phyloP scores from a whole-genome alignment of 2,329 filamentous ascomycete genomes.

The Microdochium paspali region DNA sequence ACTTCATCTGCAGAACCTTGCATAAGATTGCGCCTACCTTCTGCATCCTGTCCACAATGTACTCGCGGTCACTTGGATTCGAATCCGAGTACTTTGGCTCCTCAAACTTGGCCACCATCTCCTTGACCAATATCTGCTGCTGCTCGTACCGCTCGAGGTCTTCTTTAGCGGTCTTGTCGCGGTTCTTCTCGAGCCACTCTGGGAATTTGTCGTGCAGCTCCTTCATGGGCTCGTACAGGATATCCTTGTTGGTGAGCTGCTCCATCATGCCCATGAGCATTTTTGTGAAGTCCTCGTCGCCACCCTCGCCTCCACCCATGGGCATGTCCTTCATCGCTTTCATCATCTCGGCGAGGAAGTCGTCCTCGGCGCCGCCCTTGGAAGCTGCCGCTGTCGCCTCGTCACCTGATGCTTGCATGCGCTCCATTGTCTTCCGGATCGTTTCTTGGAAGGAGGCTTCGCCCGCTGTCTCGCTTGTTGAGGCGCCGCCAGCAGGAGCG shows the following conservation, averaged over 20 bases:
- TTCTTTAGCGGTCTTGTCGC: slow-evolving; percentile 51
- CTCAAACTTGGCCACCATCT: slow-evolving; percentile 89
- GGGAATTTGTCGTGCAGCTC: slow-evolving; percentile 91
- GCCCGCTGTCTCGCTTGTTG: slow-evolving; percentile 12
- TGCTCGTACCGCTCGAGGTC: slow-evolving; percentile 74
- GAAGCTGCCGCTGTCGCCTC: slow-evolving; percentile 72
- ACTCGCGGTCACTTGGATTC: slow-evolving; percentile 73
- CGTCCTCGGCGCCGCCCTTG: slow-evolving; percentile 57
- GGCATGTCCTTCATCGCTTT: slow-evolving; percentile 71
- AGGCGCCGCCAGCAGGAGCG: slow-evolving; percentile 12
- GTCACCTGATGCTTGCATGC: slow-evolving; percentile 84
- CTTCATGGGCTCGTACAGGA: slow-evolving; percentile 97
- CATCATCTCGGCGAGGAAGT: slow-evolving; percentile 85
- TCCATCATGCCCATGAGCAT: slow-evolving; percentile 99
- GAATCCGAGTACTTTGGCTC: slow-evolving; percentile 71
- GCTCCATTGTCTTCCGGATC: slow-evolving; percentile 88
- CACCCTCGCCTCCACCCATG: slow-evolving; percentile 37
- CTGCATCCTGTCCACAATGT: slow-evolving; percentile 96
- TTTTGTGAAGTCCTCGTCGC: slow-evolving; percentile 84
- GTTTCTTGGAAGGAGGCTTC: slow-evolving; percentile 82
- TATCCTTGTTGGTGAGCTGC: slow-evolving; percentile 95
- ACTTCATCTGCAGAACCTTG: slow-evolving; percentile 1
- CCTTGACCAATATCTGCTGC: slow-evolving; percentile 68
- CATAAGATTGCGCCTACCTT: slow-evolving; percentile 50
- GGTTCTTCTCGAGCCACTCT: slow-evolving; percentile 75